Evolutionary conservation across 176 grass and related monocot species (phyloP).

Genomic region (Hyparrhenia diplandra): DNA sequence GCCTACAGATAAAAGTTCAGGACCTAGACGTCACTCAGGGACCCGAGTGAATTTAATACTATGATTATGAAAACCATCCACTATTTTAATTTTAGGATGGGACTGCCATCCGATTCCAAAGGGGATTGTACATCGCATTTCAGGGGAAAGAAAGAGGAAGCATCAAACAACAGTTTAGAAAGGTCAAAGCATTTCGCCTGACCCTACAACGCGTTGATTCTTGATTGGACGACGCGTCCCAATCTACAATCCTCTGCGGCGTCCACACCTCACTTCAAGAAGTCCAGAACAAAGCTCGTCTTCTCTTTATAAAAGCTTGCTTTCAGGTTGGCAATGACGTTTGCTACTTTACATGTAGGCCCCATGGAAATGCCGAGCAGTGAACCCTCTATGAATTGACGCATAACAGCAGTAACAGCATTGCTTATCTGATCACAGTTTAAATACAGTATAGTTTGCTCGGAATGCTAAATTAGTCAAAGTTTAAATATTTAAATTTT

Average conservation of each 20-base stretch:
- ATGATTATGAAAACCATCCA: neutral
- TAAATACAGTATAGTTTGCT: neutral
- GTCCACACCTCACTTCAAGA: neutral
- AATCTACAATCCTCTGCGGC: neutral
- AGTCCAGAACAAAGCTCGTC: neutral
- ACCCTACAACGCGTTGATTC: neutral
- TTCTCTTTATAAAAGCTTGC: neutral
- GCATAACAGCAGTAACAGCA: neutral
- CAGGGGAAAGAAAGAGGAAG: neutral
- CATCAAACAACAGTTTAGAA: neutral
- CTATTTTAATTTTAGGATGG: neutral
- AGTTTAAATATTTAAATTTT: too few species aligned
- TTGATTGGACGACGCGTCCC: slow-evolving; percentile 3
- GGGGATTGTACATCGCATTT: neutral
- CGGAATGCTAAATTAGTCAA: neutral
- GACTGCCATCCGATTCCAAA: neutral
- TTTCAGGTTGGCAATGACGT: neutral
- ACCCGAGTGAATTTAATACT: too few species aligned
- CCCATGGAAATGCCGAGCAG: neutral
- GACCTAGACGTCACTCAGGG: too few species aligned
- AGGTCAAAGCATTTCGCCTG: neutral
- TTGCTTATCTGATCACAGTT: neutral
- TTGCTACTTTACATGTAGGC: neutral
- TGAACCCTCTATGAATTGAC: neutral
- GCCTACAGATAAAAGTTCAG: too few species aligned